phyloP scores from a whole-genome alignment of 2,329 filamentous ascomycete genomes.

The Lachnellula occidentalis region DNA sequence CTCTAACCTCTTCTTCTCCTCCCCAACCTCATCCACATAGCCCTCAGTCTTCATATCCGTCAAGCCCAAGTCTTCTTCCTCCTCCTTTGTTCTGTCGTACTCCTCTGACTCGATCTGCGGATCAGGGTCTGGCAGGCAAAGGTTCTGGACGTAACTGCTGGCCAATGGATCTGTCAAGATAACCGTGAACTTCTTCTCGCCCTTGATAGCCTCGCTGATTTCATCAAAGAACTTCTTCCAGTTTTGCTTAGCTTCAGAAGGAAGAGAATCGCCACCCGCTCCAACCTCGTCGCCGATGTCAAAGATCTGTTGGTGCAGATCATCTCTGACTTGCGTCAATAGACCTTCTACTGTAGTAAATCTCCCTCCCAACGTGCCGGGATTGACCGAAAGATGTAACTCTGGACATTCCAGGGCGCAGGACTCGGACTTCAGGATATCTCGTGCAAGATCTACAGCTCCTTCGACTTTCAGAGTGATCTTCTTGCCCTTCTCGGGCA shows the following conservation, averaged over 20 bases:
- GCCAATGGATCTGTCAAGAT: slow-evolving; percentile 84
- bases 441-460: slow-evolving; percentile 71
- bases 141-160: slow-evolving; percentile 88
- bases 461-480: slow-evolving; percentile 71
- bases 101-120: slow-evolving; percentile 75
- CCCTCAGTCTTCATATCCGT: slow-evolving; percentile 89
- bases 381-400: slow-evolving; percentile 79
- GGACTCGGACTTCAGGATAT: slow-evolving; percentile 94
- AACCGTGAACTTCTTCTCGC: slow-evolving; percentile 74
- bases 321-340: slow-evolving; percentile 84
- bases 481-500: slow-evolving; percentile 78
- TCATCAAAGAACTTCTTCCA: slow-evolving; percentile 80
- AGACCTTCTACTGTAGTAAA: slow-evolving; percentile 97
- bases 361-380: slow-evolving; percentile 87
- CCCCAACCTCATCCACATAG: slow-evolving; percentile 44
- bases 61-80: slow-evolving; percentile 88
- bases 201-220: slow-evolving; percentile 72
- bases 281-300: slow-evolving; percentile 55
- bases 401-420: slow-evolving; percentile 85
- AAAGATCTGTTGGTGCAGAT: slow-evolving; percentile 84
- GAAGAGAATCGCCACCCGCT: slow-evolving; percentile 74
- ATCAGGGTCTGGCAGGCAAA: slow-evolving; percentile 70
- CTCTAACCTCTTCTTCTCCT: slow-evolving; percentile 21
- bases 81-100: slow-evolving; percentile 82
- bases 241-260: slow-evolving; percentile 54